Evolutionary conservation across 768 basidiomycete genomes (phyloP).

Genomic region (Mycena venus): DNA sequence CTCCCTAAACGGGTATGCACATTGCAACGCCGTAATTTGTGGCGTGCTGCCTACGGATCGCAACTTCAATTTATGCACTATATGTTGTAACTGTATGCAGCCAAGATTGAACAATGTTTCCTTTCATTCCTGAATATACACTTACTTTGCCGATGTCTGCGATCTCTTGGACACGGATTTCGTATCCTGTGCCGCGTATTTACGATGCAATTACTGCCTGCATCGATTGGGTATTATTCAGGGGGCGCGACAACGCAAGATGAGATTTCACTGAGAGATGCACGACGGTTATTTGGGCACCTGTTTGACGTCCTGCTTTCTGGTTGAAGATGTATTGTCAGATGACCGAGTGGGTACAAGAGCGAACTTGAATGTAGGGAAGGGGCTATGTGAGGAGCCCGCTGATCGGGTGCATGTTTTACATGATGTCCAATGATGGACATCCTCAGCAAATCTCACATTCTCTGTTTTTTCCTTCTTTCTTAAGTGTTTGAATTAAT

Average conservation of each 20-base stretch:
- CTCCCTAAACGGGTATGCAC: neutral
- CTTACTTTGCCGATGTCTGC: neutral
- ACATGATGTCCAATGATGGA: neutral
- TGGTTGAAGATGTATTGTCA: neutral
- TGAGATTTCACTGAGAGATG: neutral
- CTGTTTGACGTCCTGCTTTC: neutral
- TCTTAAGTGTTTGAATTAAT: neutral
- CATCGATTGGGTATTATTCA: neutral
- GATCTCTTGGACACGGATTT: neutral
- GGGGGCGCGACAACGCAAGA: neutral
- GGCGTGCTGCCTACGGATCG: neutral
- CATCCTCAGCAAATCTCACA: slow-evolving; percentile 1
- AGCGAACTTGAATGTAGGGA: neutral
- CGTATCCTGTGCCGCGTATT: slow-evolving; percentile 1
- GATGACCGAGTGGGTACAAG: neutral
- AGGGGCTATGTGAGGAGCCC: neutral
- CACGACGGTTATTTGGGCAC: neutral
- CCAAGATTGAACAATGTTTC: neutral
- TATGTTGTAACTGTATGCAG: slow-evolving; percentile 2
- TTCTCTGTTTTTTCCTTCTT: neutral
- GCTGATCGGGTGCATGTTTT: neutral
- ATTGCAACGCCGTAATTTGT: neutral
- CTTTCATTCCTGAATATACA: neutral
- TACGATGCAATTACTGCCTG: neutral
- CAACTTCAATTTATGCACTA: slow-evolving; percentile 1